Evolutionary conservation across 2,329 filamentous ascomycete genomes (phyloP), one percentile per base, ranked within the genome.

Genomic region (Pyricularia pennisetigena): DNA sequence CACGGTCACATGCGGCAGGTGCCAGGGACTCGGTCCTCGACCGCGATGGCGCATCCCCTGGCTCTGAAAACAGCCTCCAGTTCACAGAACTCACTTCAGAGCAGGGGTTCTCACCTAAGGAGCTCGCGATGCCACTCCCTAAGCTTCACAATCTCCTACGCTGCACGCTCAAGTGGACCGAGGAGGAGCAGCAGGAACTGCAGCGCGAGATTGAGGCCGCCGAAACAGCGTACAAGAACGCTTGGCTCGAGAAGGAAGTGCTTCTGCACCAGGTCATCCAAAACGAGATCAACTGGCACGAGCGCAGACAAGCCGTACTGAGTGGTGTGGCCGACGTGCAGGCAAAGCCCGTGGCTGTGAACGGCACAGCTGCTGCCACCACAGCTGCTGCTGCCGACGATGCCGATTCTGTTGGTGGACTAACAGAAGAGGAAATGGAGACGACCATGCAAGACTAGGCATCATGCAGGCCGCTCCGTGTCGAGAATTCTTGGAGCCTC

Each of bases 231-330:
- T 88, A 90, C 77, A 86, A 86, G 75, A 83, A 87, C 70, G 90
- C 93, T 75, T 95, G 92, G 92, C 80, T 87, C 16, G 88, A 91
- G 78, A 94, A 94, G 78, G 91, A 95, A 78, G 83, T 92, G 32
- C 78, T 94, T 23, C 78, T 95, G n/a, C 86, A 92, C 69, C 91
- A 93, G 74, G 84, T 90, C 35, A 83, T 92, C 72, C 78, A 84
- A 73, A 83, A 81, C 73, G 91, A 94, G 76, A 82, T 86, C 41
- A 87, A 89, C 75, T 88, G 89, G 79, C 86, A 88, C 72, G 80
- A 83, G 68, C 81, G 87, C 67, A 83, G 86, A 59, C 79, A 83
- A 72, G 82, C 82, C 4, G 84, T 89, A 5, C 78, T 88, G 26
- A 80, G 79, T 3, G 81, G 79, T 1, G 80, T 84, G 24, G 80